These are phyloP conservation scores for Rhodocollybia butyracea DNA, from an alignment of 768 basidiomycete species.

Conservation along the genomic window DNA sequence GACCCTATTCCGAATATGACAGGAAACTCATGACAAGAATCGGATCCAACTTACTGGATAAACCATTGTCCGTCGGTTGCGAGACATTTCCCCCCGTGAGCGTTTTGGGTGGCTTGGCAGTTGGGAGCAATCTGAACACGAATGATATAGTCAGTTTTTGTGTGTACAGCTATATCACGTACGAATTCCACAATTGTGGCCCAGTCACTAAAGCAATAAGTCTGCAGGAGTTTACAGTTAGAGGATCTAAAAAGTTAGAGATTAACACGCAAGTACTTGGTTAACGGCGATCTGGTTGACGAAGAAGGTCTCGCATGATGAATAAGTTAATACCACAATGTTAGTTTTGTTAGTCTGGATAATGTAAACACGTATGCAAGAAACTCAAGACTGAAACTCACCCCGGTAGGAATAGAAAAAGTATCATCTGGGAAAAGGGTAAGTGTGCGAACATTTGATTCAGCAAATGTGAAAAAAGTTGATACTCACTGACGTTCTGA, in stretches of 20 bases:
- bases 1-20: too few species aligned
- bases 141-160: not conserved
- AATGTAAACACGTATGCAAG: not conserved
- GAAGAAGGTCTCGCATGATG: slow-evolving; percentile 44
- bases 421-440: slow-evolving; percentile 21
- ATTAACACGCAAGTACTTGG: too few species aligned
- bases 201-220: slow-evolving; percentile 48
- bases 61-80: slow-evolving; percentile 45
- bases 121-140: slow-evolving; percentile 27
- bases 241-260: too few species aligned
- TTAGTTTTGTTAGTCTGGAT: slow-evolving; percentile 27
- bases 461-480: not conserved
- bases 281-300: slow-evolving; percentile 38
- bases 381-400: slow-evolving; percentile 11
- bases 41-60: slow-evolving; percentile 43
- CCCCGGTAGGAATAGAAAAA: slow-evolving; percentile 29
- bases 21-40: too few species aligned
- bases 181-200: slow-evolving; percentile 1
- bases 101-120: slow-evolving; percentile 46
- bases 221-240: too few species aligned
- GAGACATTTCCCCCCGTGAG: slow-evolving; percentile 47
- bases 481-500: slow-evolving; percentile 37
- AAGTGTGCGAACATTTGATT: not conserved
- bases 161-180: not conserved
- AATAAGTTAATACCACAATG: slow-evolving; percentile 38